Conservation (phyloP, 768 basidiomycete species). For the Amanita muscaria region DNA sequence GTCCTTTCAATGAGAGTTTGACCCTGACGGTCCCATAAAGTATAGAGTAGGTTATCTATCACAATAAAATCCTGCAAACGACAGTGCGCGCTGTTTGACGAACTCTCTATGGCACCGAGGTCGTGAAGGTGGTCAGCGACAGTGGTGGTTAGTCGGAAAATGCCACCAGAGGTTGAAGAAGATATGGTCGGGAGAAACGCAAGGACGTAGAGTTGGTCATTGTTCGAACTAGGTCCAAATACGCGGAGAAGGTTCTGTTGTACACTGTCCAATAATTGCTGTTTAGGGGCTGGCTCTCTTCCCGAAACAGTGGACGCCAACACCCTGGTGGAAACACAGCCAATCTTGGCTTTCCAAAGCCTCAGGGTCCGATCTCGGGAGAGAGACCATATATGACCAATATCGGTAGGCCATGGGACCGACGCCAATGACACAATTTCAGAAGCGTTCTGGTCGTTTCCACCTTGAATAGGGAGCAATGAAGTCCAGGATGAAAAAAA, state of each 20-base stretch:
- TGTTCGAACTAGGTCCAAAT: conserved; percentile 38
- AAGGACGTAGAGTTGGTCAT: conserved; percentile 53
- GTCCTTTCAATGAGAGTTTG: conserved; percentile 59
- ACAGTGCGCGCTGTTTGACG: conserved; percentile 51
- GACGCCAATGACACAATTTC: conserved; percentile 68
- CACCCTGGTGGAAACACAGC: conserved; percentile 57
- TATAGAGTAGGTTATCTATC: conserved; percentile 45
- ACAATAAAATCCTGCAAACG: conserved; percentile 74
- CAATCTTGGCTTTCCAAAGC: conserved; percentile 73
- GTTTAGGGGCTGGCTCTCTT: conserved; percentile 27
- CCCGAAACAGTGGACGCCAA: conserved; percentile 30
- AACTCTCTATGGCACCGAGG: conserved; percentile 50
- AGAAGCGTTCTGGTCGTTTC: conserved; percentile 36
- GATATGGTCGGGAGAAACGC: conserved; percentile 65
- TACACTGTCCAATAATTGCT: conserved; percentile 48
- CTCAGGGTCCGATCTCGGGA: conserved; percentile 81
- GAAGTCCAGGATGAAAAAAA: conserved; percentile 61
- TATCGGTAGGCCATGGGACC: conserved; percentile 68
- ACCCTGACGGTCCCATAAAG: conserved; percentile 78
- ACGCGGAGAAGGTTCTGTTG: conserved; percentile 59
- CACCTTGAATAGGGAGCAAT: conserved; percentile 47
- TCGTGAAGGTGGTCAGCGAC: conserved; percentile 52
- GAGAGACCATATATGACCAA: conserved; percentile 72
- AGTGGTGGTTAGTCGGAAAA: conserved; percentile 59
- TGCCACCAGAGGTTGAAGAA: conserved; percentile 64